Percentiles rank a stretch among this genome's conserved stretches.
Evolutionary conservation across 1,139 yeast genomes (phyloP).

Genomic region (Magnusiomyces paraingens): DNA sequence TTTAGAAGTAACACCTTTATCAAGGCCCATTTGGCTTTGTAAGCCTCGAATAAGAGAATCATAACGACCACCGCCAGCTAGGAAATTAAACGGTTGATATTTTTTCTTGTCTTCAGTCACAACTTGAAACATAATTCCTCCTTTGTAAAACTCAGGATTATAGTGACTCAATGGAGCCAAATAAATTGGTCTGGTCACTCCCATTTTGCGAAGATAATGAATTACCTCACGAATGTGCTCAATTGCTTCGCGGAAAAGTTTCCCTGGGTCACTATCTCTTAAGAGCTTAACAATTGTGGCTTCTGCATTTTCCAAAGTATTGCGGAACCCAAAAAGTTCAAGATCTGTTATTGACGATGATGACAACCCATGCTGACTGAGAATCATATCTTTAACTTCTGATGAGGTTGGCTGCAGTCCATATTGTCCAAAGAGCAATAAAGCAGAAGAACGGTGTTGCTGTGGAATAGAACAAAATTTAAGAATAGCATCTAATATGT

Average conservation of each 20-base stretch:
- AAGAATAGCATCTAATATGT: slow-evolving; percentile 64
- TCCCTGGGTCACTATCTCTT: slow-evolving; percentile 65
- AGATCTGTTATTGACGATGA: slow-evolving; percentile 77
- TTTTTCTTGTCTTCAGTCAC: slow-evolving; percentile 48
- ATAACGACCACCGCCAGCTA: slow-evolving; percentile 92
- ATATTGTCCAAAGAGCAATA: slow-evolving; percentile 64
- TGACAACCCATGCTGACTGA: slow-evolving; percentile 67
- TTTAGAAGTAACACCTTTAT: slow-evolving; percentile 40
- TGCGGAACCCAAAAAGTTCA: slow-evolving; percentile 68
- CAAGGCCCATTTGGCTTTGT: slow-evolving; percentile 36
- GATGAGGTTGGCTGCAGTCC: slow-evolving; percentile 64
- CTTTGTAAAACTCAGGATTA: slow-evolving; percentile 67
- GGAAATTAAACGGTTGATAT: slow-evolving; percentile 36
- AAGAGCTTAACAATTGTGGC: slow-evolving; percentile 58
- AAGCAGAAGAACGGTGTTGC: slow-evolving; percentile 61
- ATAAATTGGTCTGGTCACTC: slow-evolving; percentile 46
- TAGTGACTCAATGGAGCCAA: slow-evolving; percentile 75
- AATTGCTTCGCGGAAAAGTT: slow-evolving; percentile 57
- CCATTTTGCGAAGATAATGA: slow-evolving; percentile 34
- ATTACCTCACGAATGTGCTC: slow-evolving; percentile 40
- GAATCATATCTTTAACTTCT: slow-evolving; percentile 58
- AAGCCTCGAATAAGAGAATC: slow-evolving; percentile 43
- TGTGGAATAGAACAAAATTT: slow-evolving; percentile 73
- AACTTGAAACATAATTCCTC: slow-evolving; percentile 85
- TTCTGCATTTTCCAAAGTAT: slow-evolving; percentile 59